Evolutionary conservation across 257 asterid genomes (phyloP).

Genomic region (Pogostemon cablin): DNA sequence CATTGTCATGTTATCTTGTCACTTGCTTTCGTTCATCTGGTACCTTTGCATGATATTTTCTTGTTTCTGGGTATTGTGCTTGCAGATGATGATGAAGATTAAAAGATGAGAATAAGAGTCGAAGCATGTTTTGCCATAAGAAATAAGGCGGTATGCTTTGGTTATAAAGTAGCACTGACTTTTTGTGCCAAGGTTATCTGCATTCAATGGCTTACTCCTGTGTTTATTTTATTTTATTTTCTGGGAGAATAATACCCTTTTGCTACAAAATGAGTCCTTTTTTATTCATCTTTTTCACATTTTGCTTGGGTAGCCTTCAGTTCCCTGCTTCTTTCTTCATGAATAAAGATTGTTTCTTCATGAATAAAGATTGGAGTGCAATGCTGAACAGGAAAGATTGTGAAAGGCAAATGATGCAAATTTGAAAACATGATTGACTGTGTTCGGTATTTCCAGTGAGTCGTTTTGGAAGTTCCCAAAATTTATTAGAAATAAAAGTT

Average conservation of each 20-base stretch:
- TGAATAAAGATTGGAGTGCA: background rate
- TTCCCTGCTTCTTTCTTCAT: background rate
- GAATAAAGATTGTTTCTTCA: background rate
- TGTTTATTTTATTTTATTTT: background rate
- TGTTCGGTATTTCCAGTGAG: background rate
- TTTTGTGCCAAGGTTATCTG: constrained; percentile 25
- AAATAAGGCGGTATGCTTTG: constrained; percentile 27
- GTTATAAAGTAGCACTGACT: constrained; percentile 33
- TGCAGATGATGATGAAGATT: constrained; percentile 79
- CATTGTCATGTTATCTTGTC: background rate
- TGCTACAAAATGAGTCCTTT: no score
- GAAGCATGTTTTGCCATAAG: constrained; percentile 25
- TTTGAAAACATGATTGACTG: constrained; percentile 3
- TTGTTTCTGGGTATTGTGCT: constrained; percentile 22
- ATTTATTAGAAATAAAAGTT: no score
- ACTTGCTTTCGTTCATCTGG: constrained; percentile 9
- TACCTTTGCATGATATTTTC: background rate
- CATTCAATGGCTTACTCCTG: constrained; percentile 34
- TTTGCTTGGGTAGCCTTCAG: background rate
- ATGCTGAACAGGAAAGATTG: constrained; percentile 1
- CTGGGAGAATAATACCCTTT: constrained; percentile 31
- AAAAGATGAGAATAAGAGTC: constrained; percentile 27
- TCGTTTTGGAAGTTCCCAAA: no score
- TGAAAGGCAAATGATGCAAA: background rate
- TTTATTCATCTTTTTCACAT: background rate